Percentiles rank a stretch among this genome's conserved stretches.
Evolutionary conservation across 768 basidiomycete genomes (phyloP).

Genomic region (Suillus ampliporus): DNA sequence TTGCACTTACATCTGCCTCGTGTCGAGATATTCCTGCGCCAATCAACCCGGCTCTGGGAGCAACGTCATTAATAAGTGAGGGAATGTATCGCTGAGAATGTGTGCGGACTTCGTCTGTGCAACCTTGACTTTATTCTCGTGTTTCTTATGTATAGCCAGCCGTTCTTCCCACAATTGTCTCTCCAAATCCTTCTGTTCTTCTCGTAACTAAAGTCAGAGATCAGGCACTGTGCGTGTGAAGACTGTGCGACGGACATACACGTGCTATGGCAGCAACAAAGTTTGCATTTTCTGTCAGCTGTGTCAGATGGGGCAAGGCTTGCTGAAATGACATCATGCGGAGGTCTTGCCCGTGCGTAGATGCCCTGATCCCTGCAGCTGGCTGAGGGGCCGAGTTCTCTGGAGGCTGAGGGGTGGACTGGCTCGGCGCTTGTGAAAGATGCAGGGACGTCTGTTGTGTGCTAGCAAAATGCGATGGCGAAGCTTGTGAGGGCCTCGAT

Average conservation of each 20-base stretch:
- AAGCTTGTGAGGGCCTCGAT: conserved; percentile 14
- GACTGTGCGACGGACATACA: conserved; percentile 42
- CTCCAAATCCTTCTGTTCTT: conserved; percentile 75
- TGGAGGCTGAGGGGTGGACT: conserved; percentile 16
- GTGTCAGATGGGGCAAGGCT: conserved; percentile 67
- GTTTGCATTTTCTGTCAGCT: conserved; percentile 56
- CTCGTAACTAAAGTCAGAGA: conserved; percentile 57
- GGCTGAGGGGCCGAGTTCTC: conserved; percentile 9
- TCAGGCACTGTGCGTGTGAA: conserved; percentile 15
- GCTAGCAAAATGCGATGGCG: conserved; percentile 11
- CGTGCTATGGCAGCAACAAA: conserved; percentile 57
- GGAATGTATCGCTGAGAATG: conserved; percentile 5
- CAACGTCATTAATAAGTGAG: conserved; percentile 10
- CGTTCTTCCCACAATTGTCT: conserved; percentile 72
- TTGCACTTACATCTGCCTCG: conserved; percentile 48
- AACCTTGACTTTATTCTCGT: conserved; percentile 74
- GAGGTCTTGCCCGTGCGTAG: conserved; percentile 40
- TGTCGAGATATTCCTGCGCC: conserved; percentile 69
- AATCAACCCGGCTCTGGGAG: conserved; percentile 66
- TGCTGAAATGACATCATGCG: conserved; percentile 68
- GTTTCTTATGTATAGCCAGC: conserved; percentile 60
- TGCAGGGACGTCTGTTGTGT: conserved; percentile 18
- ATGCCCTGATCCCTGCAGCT: conserved; percentile 9
- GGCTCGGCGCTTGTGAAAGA: conserved; percentile 18
- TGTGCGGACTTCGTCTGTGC: conserved; percentile 65